phyloP scores from a whole-genome alignment of 2,329 filamentous ascomycete species.

The Aspergillus sp. region DNA sequence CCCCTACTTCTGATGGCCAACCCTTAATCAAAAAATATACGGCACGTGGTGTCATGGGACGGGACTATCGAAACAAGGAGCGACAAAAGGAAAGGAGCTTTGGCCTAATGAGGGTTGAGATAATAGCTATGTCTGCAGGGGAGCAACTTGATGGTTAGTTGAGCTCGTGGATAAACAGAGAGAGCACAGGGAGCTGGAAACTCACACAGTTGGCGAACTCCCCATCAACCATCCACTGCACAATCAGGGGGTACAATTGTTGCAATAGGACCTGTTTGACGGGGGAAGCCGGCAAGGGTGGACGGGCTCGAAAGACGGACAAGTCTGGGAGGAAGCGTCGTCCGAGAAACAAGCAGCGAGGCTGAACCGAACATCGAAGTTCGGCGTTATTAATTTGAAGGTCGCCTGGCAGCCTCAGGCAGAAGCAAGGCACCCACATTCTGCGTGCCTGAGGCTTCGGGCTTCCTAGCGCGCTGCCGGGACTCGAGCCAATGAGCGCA shows the following conservation, averaged over 20 bases:
- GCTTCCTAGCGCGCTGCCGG: background rate
- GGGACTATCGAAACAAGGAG: slow-evolving; percentile 16
- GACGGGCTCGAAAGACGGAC: slow-evolving; percentile 18
- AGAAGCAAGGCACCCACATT: slow-evolving; percentile 26
- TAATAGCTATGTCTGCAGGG: slow-evolving; percentile 5
- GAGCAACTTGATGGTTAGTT: slow-evolving; percentile 1
- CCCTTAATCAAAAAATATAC: slow-evolving; percentile 1
- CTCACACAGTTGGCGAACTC: slow-evolving; percentile 28
- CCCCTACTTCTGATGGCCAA: background rate
- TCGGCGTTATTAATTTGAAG: slow-evolving; percentile 22
- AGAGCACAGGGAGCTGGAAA: slow-evolving; percentile 10
- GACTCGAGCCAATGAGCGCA: slow-evolving; percentile 13
- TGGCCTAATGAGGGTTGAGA: background rate
- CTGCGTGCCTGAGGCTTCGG: slow-evolving; percentile 24
- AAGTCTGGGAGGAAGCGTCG: slow-evolving; percentile 32
- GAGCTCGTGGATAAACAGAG: slow-evolving; percentile 1
- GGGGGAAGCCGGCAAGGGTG: slow-evolving; percentile 21
- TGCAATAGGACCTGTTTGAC: slow-evolving; percentile 16
- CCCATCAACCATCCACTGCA: slow-evolving; percentile 23
- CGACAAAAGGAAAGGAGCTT: slow-evolving; percentile 8
- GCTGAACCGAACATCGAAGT: slow-evolving; percentile 16
- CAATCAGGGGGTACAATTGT: slow-evolving; percentile 12
- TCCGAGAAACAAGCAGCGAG: slow-evolving; percentile 35
- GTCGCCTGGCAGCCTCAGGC: slow-evolving; percentile 26
- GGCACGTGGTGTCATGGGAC: background rate